Evolutionary conservation across 139 green algal genomes (phyloP), one percentile per base, ranked within the genome.

Genomic region (Tetraselmis striata): DNA sequence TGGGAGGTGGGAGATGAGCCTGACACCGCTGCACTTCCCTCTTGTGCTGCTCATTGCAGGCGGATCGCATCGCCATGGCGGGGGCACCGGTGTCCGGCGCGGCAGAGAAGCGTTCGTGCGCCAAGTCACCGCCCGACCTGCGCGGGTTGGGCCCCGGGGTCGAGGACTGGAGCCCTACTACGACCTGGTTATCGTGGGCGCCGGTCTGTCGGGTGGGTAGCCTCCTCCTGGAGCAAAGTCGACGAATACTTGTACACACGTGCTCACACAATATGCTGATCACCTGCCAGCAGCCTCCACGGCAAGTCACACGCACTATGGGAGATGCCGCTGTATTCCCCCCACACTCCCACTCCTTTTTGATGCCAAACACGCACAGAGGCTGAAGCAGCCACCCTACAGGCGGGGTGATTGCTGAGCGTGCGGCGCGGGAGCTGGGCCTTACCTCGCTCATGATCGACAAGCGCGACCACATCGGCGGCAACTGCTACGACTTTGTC

Each of bases 401-500:
- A 77, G 74, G 74, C 2, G 74, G 75, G 2, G 79, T 83, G 59
- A 83, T 87, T 22, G 83, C 83, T 1, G 83, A 87, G 79, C 5
- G 83, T 1, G 77, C 32, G 27, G 29, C 31, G 22, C 59, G 30
- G 2, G 83, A 87, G 77, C 31, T 87, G 2, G 79, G 79, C 2
- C 28, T 82, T 29, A 87, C 31, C 74, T 84, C 75, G 25, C 77
- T 87, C 45, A 82, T 87, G 30, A 79, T 87, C 79, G 83, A 87
- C 67, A 84, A 84, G 32, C 79, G 83, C 58, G 83, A 84, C 58
- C 83, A 87, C 83, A 84, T 87, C 79, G 83, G 83, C 28, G 83
- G 83, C 0, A 87, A 87, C 79, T 87, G 83, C 79, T 87, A 87
- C 83, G 83, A 87, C 74, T 87, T 79, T 31, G 26, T 87, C 26